Evolutionary conservation across 441 rosid species (phyloP), one percentile per base, ranked within the genome.

Genomic region (Brassica balearica): DNA sequence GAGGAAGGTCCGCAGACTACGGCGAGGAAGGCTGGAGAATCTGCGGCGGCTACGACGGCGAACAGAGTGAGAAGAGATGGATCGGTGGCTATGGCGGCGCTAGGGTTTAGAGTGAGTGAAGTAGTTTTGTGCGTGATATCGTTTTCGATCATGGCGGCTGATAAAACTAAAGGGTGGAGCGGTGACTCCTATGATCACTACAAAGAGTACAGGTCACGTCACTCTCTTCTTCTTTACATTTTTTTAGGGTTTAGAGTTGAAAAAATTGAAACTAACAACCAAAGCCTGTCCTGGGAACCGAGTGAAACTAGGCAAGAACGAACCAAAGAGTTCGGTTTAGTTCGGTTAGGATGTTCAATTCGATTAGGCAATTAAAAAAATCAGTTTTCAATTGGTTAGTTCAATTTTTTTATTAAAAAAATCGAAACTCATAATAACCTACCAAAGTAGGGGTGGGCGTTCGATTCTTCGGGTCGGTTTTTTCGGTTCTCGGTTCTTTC

Each of bases 181-280:
- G 99, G 99, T n/a, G 99, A 96, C 75, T 96, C 99, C 20, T 96
- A 84, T 76, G 94, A 96, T 77, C 95, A 96, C 15, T 96, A 96
- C 83, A 90, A 75, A 83, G 99, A 94, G 77, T 96, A 92, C 88
- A 91, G 97, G 99, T 94, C 32, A 56, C n/a, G 60, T 55, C 12
- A 32, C 71, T 60, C 62, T 56, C 62, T 56, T 53, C 22, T 25
- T 32, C 63, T 38, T 41, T 14, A 23, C 63, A 15, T 0, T 8
- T 32, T 9, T 48, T 53, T 58, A 6, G 11, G 48, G 75, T 64
- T 65, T 65, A 2, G 2, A 11, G 17, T n/a, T 63, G 0, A 2
- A 27, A 15, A 15, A 25, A 25, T 25, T 25, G 27, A 29, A 29
- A 29, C 34, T 29, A 29, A 1, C 55, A 46, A 46, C 15, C 5